Conservation (phyloP, 164 flowering plant species). For the Macadamia tetraphylla region DNA sequence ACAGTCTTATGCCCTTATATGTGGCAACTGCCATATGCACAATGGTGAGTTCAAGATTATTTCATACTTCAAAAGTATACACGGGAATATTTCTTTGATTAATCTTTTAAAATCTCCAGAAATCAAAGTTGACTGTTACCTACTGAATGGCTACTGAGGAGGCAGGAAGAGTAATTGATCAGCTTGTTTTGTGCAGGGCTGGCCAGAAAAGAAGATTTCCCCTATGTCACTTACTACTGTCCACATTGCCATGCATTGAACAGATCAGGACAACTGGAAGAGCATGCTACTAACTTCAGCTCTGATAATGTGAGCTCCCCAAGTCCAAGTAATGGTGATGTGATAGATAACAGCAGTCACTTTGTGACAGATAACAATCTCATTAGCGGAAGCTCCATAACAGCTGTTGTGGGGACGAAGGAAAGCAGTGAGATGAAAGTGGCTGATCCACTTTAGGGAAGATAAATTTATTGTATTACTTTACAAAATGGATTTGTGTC, state of each 20-base stretch:
- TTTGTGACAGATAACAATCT: background rate
- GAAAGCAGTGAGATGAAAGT: background rate
- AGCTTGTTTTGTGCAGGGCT: constrained; percentile 48
- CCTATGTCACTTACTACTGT: constrained; percentile 76
- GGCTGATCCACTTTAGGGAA: background rate
- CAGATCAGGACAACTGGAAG: constrained; percentile 39
- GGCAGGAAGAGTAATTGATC: background rate
- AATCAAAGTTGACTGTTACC: background rate
- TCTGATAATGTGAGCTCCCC: constrained; percentile 17
- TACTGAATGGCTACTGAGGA: no score
- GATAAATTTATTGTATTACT: background rate
- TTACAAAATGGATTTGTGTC: no score
- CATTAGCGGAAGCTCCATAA: background rate
- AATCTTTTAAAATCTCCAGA: background rate
- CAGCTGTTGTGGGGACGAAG: background rate
- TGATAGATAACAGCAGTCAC: background rate
- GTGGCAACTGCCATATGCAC: constrained; percentile 95
- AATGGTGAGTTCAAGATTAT: constrained; percentile 49
- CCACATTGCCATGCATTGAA: constrained; percentile 82
- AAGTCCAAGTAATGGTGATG: constrained; percentile 13
- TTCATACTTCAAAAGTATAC: background rate
- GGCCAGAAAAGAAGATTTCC: constrained; percentile 84
- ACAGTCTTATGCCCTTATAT: constrained; percentile 85
- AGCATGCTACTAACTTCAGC: constrained; percentile 26
- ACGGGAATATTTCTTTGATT: background rate